A percentile compares a stretch with the other conserved stretches of the same genome.
phyloP scores from a whole-genome alignment of 768 basidiomycete species.

The Auricularia sp. region DNA sequence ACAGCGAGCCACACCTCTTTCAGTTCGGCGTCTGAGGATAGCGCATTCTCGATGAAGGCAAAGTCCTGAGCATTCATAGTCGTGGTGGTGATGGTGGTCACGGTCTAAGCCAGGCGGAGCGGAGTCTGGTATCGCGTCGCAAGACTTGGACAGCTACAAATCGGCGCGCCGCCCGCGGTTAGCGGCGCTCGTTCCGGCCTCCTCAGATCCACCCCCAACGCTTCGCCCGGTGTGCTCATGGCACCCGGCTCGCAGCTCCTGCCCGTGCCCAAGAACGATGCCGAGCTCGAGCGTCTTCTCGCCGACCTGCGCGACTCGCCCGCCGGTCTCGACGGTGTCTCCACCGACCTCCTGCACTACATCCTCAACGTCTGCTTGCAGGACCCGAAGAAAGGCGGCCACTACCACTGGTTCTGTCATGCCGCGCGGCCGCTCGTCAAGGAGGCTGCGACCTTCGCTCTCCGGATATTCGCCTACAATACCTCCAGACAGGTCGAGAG shows the following conservation, averaged over 20 bases:
- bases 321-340: constrained; percentile 36
- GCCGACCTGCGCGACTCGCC: constrained; percentile 48
- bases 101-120: not conserved
- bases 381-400: constrained; percentile 23
- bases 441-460: constrained; percentile 68
- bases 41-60: constrained; percentile 44
- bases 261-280: constrained; percentile 3
- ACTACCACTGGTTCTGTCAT: constrained; percentile 76
- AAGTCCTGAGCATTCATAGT: constrained; percentile 49
- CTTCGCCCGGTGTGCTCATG: too few relatives aligned
- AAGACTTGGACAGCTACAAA: not conserved
- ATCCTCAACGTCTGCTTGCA: constrained; percentile 47
- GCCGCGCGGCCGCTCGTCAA: constrained; percentile 43
- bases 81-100: not conserved
- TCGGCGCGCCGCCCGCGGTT: too few relatives aligned
- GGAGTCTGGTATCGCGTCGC: not conserved
- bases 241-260: too few relatives aligned
- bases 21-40: constrained; percentile 53
- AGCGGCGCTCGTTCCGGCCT: too few relatives aligned
- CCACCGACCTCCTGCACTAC: constrained; percentile 37
- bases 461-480: constrained; percentile 76
- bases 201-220: not conserved
- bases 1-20: constrained; percentile 42
- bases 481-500: constrained; percentile 39
- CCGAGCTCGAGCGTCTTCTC: constrained; percentile 40